Percentiles rank a stretch among this genome's conserved stretches.
Evolutionary conservation across 208 protist species (phyloP).

Genomic region (Angomonas ambiguus): DNA sequence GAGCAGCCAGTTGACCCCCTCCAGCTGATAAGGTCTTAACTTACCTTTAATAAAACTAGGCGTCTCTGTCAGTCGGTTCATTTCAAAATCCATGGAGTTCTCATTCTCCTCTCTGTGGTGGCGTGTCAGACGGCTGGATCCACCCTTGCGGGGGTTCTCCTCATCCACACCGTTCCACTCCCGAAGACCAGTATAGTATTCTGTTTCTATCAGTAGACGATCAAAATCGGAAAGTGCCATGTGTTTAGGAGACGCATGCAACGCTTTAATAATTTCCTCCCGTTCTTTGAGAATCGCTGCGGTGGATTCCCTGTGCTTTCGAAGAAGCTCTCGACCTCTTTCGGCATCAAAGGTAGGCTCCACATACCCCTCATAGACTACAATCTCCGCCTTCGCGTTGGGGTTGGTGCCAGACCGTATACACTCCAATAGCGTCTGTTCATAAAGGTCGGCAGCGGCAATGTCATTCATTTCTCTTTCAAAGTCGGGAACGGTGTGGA

Average conservation of each 20-base stretch:
- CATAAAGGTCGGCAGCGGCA: conserved; percentile 66
- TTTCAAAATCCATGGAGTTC: conserved; percentile 47
- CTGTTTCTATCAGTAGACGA: conserved; percentile 67
- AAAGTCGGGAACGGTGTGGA: conserved; percentile 36
- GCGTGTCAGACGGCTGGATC: conserved; percentile 19
- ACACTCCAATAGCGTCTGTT: conserved; percentile 69
- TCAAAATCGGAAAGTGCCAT: conserved; percentile 63
- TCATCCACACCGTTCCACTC: conserved; percentile 50
- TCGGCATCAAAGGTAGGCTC: conserved; percentile 50
- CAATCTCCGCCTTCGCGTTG: conserved; percentile 49
- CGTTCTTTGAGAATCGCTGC: conserved; percentile 13
- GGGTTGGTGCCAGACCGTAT: conserved; percentile 65
- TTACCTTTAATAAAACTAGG: conserved; percentile 87
- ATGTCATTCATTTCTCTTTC: conserved; percentile 80
- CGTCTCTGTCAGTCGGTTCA: conserved; percentile 75
- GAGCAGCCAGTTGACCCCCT: conserved; percentile 99
- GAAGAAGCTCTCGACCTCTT: conserved; percentile 36
- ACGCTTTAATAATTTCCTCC: conserved; percentile 54
- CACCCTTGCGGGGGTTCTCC: not conserved
- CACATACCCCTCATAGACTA: conserved; percentile 71
- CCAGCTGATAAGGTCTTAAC: conserved; percentile 97
- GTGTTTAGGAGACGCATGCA: conserved; percentile 63
- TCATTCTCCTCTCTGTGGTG: conserved; percentile 24
- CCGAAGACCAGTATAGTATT: conserved; percentile 83
- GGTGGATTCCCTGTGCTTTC: conserved; percentile 13